A percentile compares a stretch with the other conserved stretches of the same genome.
These are phyloP conservation scores for Colletotrichum kahawae DNA, from an alignment of 2,329 filamentous ascomycete species.

Conservation along the genomic window DNA sequence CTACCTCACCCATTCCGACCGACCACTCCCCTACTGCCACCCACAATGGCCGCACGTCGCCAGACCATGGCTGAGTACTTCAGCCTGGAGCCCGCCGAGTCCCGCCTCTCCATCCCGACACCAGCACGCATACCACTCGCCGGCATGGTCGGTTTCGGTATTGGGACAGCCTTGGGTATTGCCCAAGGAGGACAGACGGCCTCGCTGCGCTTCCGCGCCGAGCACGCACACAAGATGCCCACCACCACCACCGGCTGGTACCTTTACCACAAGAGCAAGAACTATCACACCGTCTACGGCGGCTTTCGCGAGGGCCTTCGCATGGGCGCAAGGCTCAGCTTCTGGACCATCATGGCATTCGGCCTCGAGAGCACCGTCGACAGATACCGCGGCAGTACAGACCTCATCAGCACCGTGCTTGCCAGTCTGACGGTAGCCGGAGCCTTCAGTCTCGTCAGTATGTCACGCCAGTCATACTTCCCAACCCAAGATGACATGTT, in stretches of 20 bases:
- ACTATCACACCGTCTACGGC: slow-evolving; percentile 82
- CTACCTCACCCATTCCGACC: background rate
- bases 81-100: slow-evolving; percentile 35
- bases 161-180: slow-evolving; percentile 75
- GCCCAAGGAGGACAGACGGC: slow-evolving; percentile 75
- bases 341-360: slow-evolving; percentile 80
- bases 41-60: background rate
- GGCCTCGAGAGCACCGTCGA: slow-evolving; percentile 87
- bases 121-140: slow-evolving; percentile 70
- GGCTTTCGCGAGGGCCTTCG: slow-evolving; percentile 79
- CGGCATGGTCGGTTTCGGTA: slow-evolving; percentile 64
- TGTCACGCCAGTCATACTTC: slow-evolving; percentile 33
- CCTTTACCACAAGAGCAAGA: slow-evolving; percentile 98
- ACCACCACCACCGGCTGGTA: slow-evolving; percentile 88
- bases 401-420: slow-evolving; percentile 81
- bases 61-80: slow-evolving; percentile 24
- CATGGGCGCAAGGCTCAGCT: slow-evolving; percentile 72
- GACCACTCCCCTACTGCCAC: background rate
- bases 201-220: slow-evolving; percentile 86
- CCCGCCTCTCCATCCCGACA: slow-evolving; percentile 67
- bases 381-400: slow-evolving; percentile 69
- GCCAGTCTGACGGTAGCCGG: slow-evolving; percentile 87
- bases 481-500: background rate
- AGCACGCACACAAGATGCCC: slow-evolving; percentile 94
- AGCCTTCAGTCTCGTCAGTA: slow-evolving; percentile 85